Conservation (phyloP, 108 stramenopile species). For the Cylindrotheca closterium region DNA sequence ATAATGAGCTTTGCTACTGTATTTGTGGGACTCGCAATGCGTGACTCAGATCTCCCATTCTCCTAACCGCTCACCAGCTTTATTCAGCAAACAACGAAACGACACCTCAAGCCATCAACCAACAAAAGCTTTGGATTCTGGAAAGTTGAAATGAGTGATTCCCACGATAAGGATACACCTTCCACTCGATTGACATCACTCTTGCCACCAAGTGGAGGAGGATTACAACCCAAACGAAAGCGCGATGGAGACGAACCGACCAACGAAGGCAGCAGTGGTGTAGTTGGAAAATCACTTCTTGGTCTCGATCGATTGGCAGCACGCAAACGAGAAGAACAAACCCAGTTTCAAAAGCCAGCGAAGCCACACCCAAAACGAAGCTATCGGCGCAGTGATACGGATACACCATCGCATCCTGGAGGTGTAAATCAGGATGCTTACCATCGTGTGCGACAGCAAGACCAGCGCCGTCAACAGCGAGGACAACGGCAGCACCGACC, state of each 20-base stretch:
- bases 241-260: neutral
- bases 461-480: constrained; percentile 33
- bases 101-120: too few relatives aligned
- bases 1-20: too few relatives aligned
- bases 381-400: constrained; percentile 56
- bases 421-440: constrained; percentile 58
- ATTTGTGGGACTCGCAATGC: too few relatives aligned
- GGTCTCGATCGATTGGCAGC: constrained; percentile 58
- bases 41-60: too few relatives aligned
- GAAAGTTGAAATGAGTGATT: too few relatives aligned
- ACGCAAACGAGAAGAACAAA: constrained; percentile 32
- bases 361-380: constrained; percentile 15
- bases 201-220: constrained; percentile 62
- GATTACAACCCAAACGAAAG: constrained; percentile 28
- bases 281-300: constrained; percentile 23
- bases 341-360: neutral
- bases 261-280: neutral
- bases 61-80: too few relatives aligned
- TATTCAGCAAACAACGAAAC: too few relatives aligned
- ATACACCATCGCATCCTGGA: constrained; percentile 74
- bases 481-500: constrained; percentile 27
- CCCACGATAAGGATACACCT: constrained; percentile 2
- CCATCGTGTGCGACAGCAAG: constrained; percentile 36
- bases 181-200: constrained; percentile 60
- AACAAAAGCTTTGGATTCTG: too few relatives aligned